Evolutionary conservation across 2,329 filamentous ascomycete genomes (phyloP).

Genomic region (Curvularia sp.): DNA sequence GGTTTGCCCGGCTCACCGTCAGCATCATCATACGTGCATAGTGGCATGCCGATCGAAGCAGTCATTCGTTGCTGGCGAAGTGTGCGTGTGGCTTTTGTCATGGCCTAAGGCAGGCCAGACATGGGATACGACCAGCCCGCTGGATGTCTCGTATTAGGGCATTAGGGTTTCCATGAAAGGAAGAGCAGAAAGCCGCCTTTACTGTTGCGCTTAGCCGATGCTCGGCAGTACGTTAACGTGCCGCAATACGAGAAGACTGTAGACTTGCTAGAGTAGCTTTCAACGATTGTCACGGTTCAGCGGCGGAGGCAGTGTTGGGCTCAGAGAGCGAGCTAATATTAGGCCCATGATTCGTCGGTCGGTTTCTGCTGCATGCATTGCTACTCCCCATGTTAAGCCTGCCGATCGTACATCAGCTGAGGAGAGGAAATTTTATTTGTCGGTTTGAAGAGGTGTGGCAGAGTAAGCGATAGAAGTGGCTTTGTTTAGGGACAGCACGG

Average conservation of each 20-base stretch:
- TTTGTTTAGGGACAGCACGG: conserved; percentile 4
- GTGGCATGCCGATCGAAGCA: conserved; percentile 10
- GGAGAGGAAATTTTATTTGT: background rate
- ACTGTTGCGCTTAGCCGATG: background rate
- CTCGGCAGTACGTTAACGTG: background rate
- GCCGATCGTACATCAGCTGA: conserved; percentile 23
- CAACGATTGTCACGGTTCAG: conserved; percentile 16
- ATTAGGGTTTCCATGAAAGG: background rate
- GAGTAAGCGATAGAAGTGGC: conserved; percentile 10
- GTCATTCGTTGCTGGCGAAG: conserved; percentile 18
- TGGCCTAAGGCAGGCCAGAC: conserved; percentile 3
- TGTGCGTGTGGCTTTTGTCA: conserved; percentile 13
- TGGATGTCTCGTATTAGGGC: conserved; percentile 16
- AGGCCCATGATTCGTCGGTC: conserved; percentile 20
- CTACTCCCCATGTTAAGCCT: conserved; percentile 8
- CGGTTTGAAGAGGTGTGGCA: conserved; percentile 6
- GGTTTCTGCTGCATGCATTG: conserved; percentile 24
- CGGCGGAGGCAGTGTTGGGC: conserved; percentile 17
- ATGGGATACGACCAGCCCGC: conserved; percentile 13
- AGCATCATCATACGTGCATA: conserved; percentile 13
- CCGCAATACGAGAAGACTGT: background rate
- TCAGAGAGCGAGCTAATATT: conserved; percentile 29
- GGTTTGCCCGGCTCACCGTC: conserved; percentile 14
- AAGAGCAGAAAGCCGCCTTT: background rate
- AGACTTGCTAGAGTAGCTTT: conserved; percentile 5